Evolutionary conservation across 2,329 filamentous ascomycete genomes (phyloP).

Genomic region (Penicillium hordei): DNA sequence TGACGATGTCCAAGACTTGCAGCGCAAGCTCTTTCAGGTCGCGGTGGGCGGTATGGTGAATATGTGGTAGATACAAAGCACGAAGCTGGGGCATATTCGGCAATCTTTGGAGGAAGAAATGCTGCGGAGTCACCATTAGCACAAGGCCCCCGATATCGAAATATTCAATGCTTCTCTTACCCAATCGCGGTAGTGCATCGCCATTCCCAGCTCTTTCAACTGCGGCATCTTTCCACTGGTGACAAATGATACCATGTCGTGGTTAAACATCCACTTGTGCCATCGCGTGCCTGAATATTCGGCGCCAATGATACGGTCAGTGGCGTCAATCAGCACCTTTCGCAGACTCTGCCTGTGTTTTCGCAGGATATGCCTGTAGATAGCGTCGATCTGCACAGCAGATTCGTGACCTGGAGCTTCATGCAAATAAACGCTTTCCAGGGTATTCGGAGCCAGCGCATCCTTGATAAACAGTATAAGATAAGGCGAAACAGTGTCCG

Average conservation of each 20-base stretch:
- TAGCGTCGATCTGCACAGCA: conserved; percentile 64
- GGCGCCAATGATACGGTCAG: conserved; percentile 50
- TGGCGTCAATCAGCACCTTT: conserved; percentile 73
- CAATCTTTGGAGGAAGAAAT: conserved; percentile 74
- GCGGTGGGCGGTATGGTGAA: conserved; percentile 62
- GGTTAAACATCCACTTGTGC: conserved; percentile 69
- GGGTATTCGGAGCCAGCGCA: conserved; percentile 71
- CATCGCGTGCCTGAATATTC: conserved; percentile 51
- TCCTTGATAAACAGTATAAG: conserved; percentile 75
- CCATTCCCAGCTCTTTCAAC: conserved; percentile 69
- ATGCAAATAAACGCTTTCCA: conserved; percentile 78
- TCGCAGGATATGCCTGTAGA: conserved; percentile 69
- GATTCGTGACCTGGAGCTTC: conserved; percentile 59
- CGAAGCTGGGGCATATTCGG: conserved; percentile 69
- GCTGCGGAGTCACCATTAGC: conserved; percentile 50
- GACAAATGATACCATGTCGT: conserved; percentile 69
- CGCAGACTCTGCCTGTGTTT: conserved; percentile 69
- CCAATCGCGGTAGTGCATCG: conserved; percentile 75
- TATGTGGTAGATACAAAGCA: conserved; percentile 68
- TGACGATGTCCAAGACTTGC: conserved; percentile 75
- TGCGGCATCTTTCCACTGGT: conserved; percentile 73
- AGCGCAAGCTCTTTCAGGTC: conserved; percentile 70
- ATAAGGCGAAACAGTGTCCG: conserved; percentile 67
- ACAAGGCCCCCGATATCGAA: conserved; percentile 6
- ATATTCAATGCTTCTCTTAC: conserved; percentile 49